Evolutionary conservation across 495 filamentous ascomycete species (phyloP).

Genomic region (Hypoxylon fragiforme): DNA sequence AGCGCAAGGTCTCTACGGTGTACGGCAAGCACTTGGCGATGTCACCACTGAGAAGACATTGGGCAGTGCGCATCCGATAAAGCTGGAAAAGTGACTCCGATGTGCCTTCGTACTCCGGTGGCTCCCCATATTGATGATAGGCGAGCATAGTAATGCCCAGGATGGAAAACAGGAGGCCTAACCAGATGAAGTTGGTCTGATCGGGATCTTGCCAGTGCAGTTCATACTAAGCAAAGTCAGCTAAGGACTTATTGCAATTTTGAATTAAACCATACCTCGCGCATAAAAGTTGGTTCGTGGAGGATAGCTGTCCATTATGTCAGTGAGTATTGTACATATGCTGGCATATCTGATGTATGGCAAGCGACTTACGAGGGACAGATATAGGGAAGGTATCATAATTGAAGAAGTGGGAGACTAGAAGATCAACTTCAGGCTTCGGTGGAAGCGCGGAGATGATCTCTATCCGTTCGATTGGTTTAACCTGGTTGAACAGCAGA

Average conservation of each 20-base stretch:
- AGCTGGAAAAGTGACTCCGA: constrained; percentile 17
- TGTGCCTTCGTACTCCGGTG: background rate
- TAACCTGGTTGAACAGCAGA: background rate
- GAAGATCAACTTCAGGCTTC: constrained; percentile 21
- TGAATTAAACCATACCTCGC: constrained; percentile 1
- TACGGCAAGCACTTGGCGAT: constrained; percentile 47
- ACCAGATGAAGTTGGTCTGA: constrained; percentile 20
- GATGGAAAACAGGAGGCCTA: constrained; percentile 40
- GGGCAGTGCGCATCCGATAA: constrained; percentile 37
- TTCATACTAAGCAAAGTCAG: constrained; percentile 20
- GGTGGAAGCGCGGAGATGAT: constrained; percentile 27
- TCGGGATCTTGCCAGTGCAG: constrained; percentile 11
- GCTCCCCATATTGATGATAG: constrained; percentile 14
- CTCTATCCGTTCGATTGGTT: constrained; percentile 1
- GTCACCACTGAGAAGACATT: constrained; percentile 44
- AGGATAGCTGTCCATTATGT: background rate
- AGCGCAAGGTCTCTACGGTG: constrained; percentile 45
- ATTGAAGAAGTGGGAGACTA: constrained; percentile 34
- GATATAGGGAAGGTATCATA: constrained; percentile 4
- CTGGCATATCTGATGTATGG: background rate
- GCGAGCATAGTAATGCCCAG: constrained; percentile 30
- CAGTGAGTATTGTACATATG: background rate
- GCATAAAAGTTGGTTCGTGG: background rate
- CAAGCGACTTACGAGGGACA: constrained; percentile 22
- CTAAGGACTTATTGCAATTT: too few relatives aligned